phyloP scores from a whole-genome alignment of 345 rosid species.

The Laguncularia racemosa region DNA sequence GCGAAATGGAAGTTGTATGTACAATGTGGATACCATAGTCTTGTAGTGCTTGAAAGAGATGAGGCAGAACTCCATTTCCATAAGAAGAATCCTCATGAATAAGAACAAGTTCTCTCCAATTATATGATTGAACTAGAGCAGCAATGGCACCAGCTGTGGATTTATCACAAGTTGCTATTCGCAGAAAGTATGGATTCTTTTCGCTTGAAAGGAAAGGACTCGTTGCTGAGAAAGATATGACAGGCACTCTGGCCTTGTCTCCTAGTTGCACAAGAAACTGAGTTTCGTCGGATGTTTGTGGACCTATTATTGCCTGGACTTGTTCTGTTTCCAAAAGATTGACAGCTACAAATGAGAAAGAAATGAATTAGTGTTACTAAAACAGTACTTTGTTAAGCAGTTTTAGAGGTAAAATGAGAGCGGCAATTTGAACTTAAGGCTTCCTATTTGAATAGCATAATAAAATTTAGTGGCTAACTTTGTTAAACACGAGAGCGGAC shows the following conservation, averaged over 20 bases:
- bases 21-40: background rate
- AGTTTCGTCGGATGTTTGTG: slow-evolving; percentile 13
- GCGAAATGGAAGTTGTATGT: slow-evolving; percentile 4
- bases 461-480: no score
- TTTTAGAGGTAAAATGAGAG: no score
- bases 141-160: slow-evolving; percentile 12
- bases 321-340: slow-evolving; percentile 24
- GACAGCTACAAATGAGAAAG: slow-evolving; percentile 19
- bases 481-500: no score
- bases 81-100: slow-evolving; percentile 17
- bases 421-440: no score
- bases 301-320: slow-evolving; percentile 24
- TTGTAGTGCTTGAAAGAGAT: slow-evolving; percentile 10
- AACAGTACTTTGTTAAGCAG: no score
- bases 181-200: slow-evolving; percentile 12
- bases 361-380: no score
- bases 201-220: slow-evolving; percentile 10
- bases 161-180: slow-evolving; percentile 11
- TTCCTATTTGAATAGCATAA: no score
- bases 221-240: slow-evolving; percentile 18
- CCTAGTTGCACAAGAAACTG: slow-evolving; percentile 11
- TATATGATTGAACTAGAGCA: slow-evolving; percentile 13
- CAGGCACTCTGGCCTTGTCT: slow-evolving; percentile 14
- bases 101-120: slow-evolving; percentile 18
- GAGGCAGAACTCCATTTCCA: slow-evolving; percentile 13